Conservation (phyloP, 805 yeast genomes). For the Teunomyces cretensis region DNA sequence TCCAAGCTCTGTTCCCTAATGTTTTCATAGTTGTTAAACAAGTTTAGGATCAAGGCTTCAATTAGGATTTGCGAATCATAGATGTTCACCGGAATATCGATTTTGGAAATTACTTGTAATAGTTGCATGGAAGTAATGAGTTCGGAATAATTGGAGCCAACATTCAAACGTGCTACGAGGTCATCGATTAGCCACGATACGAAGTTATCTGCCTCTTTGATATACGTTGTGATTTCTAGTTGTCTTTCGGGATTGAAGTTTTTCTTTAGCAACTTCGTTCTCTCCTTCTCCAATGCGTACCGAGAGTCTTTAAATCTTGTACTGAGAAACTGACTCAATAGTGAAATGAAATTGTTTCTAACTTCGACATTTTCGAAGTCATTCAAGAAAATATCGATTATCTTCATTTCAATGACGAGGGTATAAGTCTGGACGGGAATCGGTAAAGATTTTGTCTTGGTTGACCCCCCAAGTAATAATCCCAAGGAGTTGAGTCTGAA, state of each 20-base stretch:
- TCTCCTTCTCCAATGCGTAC: constrained; percentile 54
- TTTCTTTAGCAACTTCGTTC: constrained; percentile 36
- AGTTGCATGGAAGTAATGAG: constrained; percentile 16
- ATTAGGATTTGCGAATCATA: constrained; percentile 20
- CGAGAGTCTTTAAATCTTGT: constrained; percentile 68
- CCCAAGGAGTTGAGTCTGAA: constrained; percentile 58
- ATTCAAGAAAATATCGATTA: constrained; percentile 52
- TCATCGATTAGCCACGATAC: constrained; percentile 50
- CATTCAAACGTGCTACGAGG: constrained; percentile 55
- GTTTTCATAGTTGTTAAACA: constrained; percentile 75
- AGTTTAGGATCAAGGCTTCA: constrained; percentile 56
- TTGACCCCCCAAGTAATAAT: constrained; percentile 59
- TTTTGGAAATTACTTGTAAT: constrained; percentile 24
- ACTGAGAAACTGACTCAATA: constrained; percentile 56
- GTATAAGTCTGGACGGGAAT: constrained; percentile 47
- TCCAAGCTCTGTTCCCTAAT: constrained; percentile 54
- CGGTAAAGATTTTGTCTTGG: constrained; percentile 45
- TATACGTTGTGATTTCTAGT: constrained; percentile 2
- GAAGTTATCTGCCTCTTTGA: constrained; percentile 23
- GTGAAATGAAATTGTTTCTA: constrained; percentile 63
- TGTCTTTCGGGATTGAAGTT: constrained; percentile 12
- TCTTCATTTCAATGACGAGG: constrained; percentile 36
- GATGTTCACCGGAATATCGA: constrained; percentile 13
- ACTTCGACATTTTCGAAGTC: constrained; percentile 63
- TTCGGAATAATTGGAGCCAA: constrained; percentile 49